Evolutionary conservation across 2,329 filamentous ascomycete genomes (phyloP).

Genomic region (Microsporum ferrugineum): DNA sequence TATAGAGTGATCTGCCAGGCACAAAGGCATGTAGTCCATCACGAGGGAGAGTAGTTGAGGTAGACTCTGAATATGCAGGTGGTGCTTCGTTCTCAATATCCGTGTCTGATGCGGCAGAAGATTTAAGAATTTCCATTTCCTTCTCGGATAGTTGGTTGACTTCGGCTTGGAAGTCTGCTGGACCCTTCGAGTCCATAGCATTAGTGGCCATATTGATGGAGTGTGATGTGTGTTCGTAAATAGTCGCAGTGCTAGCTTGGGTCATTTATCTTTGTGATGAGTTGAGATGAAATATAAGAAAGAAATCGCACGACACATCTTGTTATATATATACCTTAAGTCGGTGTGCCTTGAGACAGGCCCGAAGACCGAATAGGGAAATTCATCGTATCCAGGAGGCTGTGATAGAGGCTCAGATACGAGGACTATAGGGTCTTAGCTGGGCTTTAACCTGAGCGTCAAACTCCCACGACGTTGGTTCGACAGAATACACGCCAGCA

Average conservation of each 20-base stretch:
- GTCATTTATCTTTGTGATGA: not conserved
- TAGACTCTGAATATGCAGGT: not conserved
- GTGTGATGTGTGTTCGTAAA: too few species aligned
- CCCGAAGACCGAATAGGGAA: not conserved
- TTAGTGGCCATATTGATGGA: not conserved
- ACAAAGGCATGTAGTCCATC: not conserved
- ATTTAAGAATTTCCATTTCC: constrained; percentile 10
- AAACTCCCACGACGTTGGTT: not conserved
- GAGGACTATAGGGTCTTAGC: not conserved
- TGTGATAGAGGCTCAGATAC: constrained; percentile 1
- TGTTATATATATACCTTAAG: not conserved
- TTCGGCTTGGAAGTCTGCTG: not conserved
- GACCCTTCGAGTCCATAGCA: not conserved
- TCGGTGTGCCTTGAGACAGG: not conserved
- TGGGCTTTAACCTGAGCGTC: too few species aligned
- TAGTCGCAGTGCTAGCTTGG: not conserved
- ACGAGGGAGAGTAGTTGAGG: not conserved
- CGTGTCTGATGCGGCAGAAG: constrained; percentile 9
- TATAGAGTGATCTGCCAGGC: constrained; percentile 14
- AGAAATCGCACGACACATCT: not conserved
- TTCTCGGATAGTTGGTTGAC: constrained; percentile 4
- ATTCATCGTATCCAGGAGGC: not conserved
- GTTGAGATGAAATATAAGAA: not conserved
- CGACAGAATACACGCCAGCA: not conserved
- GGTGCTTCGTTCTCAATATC: not conserved